Conservation (phyloP, 306 rosid genomes). For the Sesbania bispinosa region DNA sequence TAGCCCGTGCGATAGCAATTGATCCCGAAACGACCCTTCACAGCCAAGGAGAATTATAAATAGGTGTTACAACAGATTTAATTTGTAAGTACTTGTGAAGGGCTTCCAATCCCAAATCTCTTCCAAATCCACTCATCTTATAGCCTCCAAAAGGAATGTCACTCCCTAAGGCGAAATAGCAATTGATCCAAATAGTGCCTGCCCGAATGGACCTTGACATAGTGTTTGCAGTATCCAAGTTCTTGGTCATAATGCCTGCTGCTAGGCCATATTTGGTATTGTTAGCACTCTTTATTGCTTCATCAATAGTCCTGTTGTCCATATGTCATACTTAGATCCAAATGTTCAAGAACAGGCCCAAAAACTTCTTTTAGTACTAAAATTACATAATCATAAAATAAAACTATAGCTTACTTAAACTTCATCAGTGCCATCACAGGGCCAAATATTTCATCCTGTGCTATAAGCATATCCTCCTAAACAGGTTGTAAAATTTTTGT, state of each 20-base stretch:
- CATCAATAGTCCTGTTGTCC: conserved; percentile 54
- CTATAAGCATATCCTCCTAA: conserved; percentile 66
- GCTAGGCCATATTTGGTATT: conserved; percentile 38
- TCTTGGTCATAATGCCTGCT: conserved; percentile 38
- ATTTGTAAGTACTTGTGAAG: conserved; percentile 32
- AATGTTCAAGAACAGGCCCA: not conserved
- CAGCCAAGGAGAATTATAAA: conserved; percentile 74
- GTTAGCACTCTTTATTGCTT: conserved; percentile 45
- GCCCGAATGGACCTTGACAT: conserved; percentile 64
- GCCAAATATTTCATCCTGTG: conserved; percentile 70
- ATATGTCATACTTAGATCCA: not conserved
- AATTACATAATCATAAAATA: not conserved
- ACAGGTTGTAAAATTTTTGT: not conserved
- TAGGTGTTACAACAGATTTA: conserved; percentile 57
- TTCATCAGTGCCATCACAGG: conserved; percentile 48
- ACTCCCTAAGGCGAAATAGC: conserved; percentile 47
- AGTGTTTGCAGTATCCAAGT: conserved; percentile 47
- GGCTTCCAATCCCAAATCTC: conserved; percentile 29
- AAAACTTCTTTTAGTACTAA: not conserved
- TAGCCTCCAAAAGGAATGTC: conserved; percentile 70
- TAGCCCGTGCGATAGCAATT: too few species aligned
- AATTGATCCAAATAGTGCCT: conserved; percentile 61
- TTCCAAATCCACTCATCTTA: conserved; percentile 41
- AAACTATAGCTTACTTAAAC: conserved; percentile 66
- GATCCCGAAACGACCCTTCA: too few species aligned